Percentiles rank a stretch among this genome's conserved stretches.
These are phyloP conservation scores for Akanthomyces lecanii DNA, from an alignment of 2,329 filamentous ascomycete species.

Conservation along the genomic window DNA sequence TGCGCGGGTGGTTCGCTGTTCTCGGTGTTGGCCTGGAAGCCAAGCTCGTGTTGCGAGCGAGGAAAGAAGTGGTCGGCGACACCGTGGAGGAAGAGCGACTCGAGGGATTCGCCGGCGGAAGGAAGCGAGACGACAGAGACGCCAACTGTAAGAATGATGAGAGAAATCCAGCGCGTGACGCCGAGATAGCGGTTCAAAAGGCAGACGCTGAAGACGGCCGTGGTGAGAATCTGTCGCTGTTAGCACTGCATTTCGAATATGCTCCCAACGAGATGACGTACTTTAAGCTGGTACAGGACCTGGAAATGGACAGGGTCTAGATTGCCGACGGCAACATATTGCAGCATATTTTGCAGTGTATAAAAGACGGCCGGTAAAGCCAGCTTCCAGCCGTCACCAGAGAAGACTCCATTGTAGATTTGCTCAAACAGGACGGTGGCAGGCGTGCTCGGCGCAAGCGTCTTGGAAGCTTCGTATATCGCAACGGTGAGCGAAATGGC, in stretches of 20 bases:
- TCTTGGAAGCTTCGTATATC: conserved; percentile 79
- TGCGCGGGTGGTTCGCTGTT: conserved; percentile 28
- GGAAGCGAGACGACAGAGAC: conserved; percentile 84
- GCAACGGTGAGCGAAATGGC: conserved; percentile 81
- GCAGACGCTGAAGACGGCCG: conserved; percentile 78
- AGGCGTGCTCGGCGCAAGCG: conserved; percentile 71
- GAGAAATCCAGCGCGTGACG: conserved; percentile 70
- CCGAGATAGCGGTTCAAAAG: conserved; percentile 70
- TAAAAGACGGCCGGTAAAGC: conserved; percentile 85
- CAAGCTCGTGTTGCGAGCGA: conserved; percentile 72
- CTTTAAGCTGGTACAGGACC: conserved; percentile 87
- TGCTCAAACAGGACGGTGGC: conserved; percentile 76
- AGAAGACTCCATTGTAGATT: conserved; percentile 76
- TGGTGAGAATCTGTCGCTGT: conserved; percentile 65
- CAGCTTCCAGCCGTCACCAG: conserved; percentile 90
- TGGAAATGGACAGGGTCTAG: conserved; percentile 91
- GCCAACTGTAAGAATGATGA: conserved; percentile 74
- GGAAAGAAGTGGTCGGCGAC: conserved; percentile 68
- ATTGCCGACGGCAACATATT: conserved; percentile 89
- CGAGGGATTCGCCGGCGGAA: conserved; percentile 49
- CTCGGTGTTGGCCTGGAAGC: conserved; percentile 42
- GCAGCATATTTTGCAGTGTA: conserved; percentile 87
- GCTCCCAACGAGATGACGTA: conserved; percentile 25
- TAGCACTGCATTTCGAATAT: neutral
- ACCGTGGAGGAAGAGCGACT: conserved; percentile 58